These are phyloP conservation scores for Phylloporus scabripes DNA, from an alignment of 768 basidiomycete genomes.

Conservation along the genomic window DNA sequence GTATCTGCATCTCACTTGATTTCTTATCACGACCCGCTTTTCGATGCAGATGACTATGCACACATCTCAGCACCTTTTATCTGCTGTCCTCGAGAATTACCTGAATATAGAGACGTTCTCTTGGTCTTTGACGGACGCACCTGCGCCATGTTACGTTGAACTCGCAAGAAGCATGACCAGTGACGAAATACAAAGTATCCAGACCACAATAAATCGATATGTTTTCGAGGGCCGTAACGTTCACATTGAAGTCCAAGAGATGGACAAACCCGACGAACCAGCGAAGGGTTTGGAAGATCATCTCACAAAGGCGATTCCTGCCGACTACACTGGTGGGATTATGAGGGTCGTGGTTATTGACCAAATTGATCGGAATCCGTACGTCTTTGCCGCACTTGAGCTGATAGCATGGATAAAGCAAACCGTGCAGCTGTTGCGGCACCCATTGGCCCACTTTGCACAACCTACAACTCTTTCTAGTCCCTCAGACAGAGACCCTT, in stretches of 20 bases:
- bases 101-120: conserved; percentile 67
- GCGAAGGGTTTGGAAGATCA: conserved; percentile 34
- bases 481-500: conserved; percentile 63
- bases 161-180: conserved; percentile 60
- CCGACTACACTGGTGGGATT: conserved; percentile 70
- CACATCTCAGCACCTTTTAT: conserved; percentile 79
- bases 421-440: conserved; percentile 59
- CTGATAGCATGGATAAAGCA: not conserved
- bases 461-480: conserved; percentile 65
- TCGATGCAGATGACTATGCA: conserved; percentile 69
- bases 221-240: conserved; percentile 67
- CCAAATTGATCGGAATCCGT: conserved; percentile 77
- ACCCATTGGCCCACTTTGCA: conserved; percentile 79
- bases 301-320: conserved; percentile 53
- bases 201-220: conserved; percentile 57
- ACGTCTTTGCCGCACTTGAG: conserved; percentile 24
- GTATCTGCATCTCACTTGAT: conserved; percentile 18
- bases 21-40: not conserved
- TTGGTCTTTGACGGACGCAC: conserved; percentile 71
- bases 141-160: conserved; percentile 72
- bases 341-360: conserved; percentile 81
- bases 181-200: conserved; percentile 58
- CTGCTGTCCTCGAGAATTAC: conserved; percentile 65
- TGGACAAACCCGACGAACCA: conserved; percentile 37
- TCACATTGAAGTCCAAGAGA: conserved; percentile 70